These are phyloP conservation scores for Betula pendula DNA, from an alignment of 306 rosid species.

Conservation along the genomic window DNA sequence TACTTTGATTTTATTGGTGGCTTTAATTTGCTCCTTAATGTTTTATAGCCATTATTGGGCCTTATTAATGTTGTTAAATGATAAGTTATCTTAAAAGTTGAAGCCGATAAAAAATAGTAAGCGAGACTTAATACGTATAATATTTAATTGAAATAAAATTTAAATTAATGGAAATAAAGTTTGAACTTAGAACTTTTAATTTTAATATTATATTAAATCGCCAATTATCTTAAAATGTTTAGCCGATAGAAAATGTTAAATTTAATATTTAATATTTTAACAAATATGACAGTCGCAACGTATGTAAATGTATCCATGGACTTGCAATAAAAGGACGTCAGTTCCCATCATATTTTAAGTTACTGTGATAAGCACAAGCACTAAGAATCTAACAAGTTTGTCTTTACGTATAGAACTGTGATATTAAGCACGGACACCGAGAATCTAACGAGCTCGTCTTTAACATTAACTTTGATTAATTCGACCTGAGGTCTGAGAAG, in stretches of 20 bases:
- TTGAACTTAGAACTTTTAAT: no score
- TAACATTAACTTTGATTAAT: background rate
- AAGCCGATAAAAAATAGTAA: no score
- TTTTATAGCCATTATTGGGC: background rate
- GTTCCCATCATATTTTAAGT: background rate
- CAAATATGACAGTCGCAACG: background rate
- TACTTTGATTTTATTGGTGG: background rate
- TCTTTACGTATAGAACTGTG: background rate
- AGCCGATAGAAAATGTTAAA: no score
- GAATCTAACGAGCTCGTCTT: background rate
- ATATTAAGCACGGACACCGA: no score
- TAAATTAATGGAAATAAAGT: no score
- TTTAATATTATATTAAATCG: no score
- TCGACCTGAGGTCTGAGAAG: background rate
- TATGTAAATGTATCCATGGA: background rate
- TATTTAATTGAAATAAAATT: no score
- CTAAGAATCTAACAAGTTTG: background rate
- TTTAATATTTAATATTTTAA: no score
- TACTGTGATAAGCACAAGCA: background rate
- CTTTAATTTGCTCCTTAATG: background rate
- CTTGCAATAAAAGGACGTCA: background rate
- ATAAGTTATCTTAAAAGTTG: no score
- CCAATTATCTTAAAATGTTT: no score
- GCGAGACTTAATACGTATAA: no score
- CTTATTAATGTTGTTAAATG: background rate